Evolutionary conservation across 257 asterid species (phyloP).

Genomic region (Solanum pimpinellifolium): DNA sequence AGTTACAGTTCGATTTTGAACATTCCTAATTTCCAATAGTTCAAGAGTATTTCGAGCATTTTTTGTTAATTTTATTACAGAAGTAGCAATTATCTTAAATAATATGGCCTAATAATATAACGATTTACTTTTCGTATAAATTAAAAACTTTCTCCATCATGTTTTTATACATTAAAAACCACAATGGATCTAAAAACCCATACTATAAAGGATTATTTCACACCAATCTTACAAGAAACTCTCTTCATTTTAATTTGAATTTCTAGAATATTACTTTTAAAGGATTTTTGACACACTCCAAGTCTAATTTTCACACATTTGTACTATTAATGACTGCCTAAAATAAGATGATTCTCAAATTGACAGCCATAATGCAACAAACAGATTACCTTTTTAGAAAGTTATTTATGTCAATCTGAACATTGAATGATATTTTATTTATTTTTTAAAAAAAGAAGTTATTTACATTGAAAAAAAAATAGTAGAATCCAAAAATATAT

Average conservation of each 20-base stretch:
- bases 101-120: background rate
- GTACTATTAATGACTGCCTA: background rate
- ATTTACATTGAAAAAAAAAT: background rate
- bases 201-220: background rate
- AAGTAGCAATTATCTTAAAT: too few relatives aligned
- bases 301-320: background rate
- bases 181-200: background rate
- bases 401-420: background rate
- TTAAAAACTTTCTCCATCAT: background rate
- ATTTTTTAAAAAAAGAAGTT: too few relatives aligned
- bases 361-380: background rate
- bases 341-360: background rate
- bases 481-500: background rate
- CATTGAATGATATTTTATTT: too few relatives aligned
- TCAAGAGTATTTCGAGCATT: too few relatives aligned
- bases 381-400: background rate
- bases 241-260: background rate
- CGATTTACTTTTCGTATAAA: background rate
- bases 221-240: background rate
- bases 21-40: too few relatives aligned
- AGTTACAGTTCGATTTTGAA: too few relatives aligned
- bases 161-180: background rate
- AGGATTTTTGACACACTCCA: background rate
- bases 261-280: background rate
- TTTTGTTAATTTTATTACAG: too few relatives aligned